Evolutionary conservation across 148 eudicot species (phyloP), one percentile per base, ranked within the genome.

Genomic region (Arbutus unedo): DNA sequence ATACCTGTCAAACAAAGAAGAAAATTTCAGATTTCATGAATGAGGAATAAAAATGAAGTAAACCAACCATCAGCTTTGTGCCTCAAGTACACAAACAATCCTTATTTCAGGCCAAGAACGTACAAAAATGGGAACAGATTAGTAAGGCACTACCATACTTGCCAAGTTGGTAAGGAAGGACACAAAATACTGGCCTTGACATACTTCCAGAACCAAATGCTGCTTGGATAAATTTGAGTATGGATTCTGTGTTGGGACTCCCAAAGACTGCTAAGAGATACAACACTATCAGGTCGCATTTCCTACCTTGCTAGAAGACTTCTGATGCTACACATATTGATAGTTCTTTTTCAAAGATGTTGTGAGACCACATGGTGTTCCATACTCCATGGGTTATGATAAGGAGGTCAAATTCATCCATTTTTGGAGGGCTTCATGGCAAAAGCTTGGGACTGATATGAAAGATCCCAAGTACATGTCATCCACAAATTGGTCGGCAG

Each of bases 1-100:
- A 92, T 71, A 92, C 95, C 95, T 92, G 67, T 68, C 70, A 77
- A 81, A 51, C 83, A 59, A 31, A 9, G 44, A 66, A 31, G 43
- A 56, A 11, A 54, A 14, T 49, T 23, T 66, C 23, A 2, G 45
- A 67, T 64, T 67, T 67, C 74, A 53, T 43, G 45, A 4, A 66
- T 66, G 21, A 15, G 50, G 55, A 51, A 53, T n/a, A 25, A 14
- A 81, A 70, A 23, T 23, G 41, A 49, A 76, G 23, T 31, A 54
- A 48, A 41, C 11, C 14, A 45, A 9, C 71, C 15, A 64, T 6
- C 57, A 25, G 23, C 2, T 62, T 45, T 54, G 48, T 45, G 74
- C 81, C 67, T 62, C 21, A 48, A 64, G 57, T 21, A 14, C 15
- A 23, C 49, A 21, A 64, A 23, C 18, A 62, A 62, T 21, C 38